Evolutionary conservation across 441 rosid genomes (phyloP), one percentile per base, ranked within the genome.

Genomic region (Adansonia gregorii): DNA sequence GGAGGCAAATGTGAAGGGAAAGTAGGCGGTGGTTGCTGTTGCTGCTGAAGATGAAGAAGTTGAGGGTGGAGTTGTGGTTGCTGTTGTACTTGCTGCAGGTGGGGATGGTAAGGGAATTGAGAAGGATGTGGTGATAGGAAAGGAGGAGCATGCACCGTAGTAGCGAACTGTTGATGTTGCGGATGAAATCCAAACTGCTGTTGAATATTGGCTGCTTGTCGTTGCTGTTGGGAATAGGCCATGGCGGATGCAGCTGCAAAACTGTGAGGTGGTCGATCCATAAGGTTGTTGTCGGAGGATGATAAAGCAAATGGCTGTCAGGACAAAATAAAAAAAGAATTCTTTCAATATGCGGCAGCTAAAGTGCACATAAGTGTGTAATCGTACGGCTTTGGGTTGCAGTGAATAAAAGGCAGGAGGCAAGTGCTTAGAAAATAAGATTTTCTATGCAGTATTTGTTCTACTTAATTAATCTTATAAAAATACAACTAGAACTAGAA

Each of bases 31-130:
- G 86, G 93, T 65, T 65, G 69, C 68, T 92, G 97, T 60, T 85
- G 87, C 78, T 88, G 92, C 78, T 85, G 88, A 80, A 83, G 82
- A 70, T 83, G 92, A 80, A 87, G 91, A 82, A 88, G 93, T 73
- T 87, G 97, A 22, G 86, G 90, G 74, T 80, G 93, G 48, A 82
- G 91, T 60, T 85, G 97, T 22, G 88, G 87, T 70, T 89, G 93
- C 82, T 86, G 96, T 78, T 88, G 67, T 31, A 63, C 67, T 31
- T 63, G 97, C 87, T 63, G 97, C 87, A 90, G 76, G 58, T 86
- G 94, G 75, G 87, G 94, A 82, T 88, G 97, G 81, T 87, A 94
- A 74, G 99, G 93, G 82, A 87, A 93, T 78, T 93, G 98, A 63
- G 98, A 83, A 83, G 93, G 96, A 85, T 88, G 97, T 17, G 91